A percentile compares a stretch with the other conserved stretches of the same genome.
Evolutionary conservation across 352 stramenopile species (phyloP).

Genomic region (Globisporangium canariense): DNA sequence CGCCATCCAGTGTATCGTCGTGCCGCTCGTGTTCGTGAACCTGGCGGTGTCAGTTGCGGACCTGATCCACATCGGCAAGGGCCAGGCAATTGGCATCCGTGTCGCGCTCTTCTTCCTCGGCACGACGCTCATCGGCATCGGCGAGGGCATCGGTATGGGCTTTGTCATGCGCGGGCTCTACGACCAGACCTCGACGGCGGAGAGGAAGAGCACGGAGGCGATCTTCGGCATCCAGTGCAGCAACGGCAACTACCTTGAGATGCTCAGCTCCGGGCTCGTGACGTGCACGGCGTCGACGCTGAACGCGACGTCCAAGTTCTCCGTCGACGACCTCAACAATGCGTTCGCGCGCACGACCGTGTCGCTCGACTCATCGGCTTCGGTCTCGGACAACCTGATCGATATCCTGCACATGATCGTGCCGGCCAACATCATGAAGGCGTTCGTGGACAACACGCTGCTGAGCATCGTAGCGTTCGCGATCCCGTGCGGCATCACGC

Average conservation of each 20-base stretch:
- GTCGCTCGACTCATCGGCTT: slow-evolving; percentile 33
- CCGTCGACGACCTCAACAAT: slow-evolving; percentile 53
- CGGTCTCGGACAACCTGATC: slow-evolving; percentile 65
- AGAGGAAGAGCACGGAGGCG: slow-evolving; percentile 28
- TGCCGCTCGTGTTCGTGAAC: slow-evolving; percentile 81
- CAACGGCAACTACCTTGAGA: slow-evolving; percentile 66
- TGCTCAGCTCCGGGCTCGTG: slow-evolving; percentile 42
- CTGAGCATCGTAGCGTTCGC: slow-evolving; percentile 73
- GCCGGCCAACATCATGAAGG: slow-evolving; percentile 67
- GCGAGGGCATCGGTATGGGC: slow-evolving; percentile 57
- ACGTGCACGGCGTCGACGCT: slow-evolving; percentile 46
- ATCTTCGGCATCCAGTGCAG: slow-evolving; percentile 75
- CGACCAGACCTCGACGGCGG: slow-evolving; percentile 24
- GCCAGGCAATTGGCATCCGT: slow-evolving; percentile 37
- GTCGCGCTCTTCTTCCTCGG: slow-evolving; percentile 42
- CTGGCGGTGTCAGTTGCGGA: slow-evolving; percentile 66
- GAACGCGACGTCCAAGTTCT: slow-evolving; percentile 43
- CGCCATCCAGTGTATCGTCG: slow-evolving; percentile 72
- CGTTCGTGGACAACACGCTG: slow-evolving; percentile 64
- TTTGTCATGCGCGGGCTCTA: slow-evolving; percentile 46
- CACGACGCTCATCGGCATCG: slow-evolving; percentile 41
- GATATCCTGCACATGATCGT: slow-evolving; percentile 57
- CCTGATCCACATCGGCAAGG: slow-evolving; percentile 50
- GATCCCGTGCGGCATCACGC: slow-evolving; percentile 53
- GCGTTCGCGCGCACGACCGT: slow-evolving; percentile 45